Evolutionary conservation across 768 basidiomycete species (phyloP).

Genomic region (Psilocybe cubensis): DNA sequence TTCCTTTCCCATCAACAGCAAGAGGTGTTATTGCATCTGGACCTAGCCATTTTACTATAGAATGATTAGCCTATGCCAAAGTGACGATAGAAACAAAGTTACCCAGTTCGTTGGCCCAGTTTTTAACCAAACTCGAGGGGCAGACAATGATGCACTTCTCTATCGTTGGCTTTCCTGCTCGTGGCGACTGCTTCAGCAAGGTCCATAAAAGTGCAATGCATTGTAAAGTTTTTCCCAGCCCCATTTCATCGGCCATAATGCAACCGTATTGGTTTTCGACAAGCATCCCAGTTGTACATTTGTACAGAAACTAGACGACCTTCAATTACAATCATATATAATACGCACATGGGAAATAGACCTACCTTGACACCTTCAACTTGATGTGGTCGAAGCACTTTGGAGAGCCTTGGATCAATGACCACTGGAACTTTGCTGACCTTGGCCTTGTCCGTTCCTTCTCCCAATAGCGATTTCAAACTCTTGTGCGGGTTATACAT

Average conservation of each 20-base stretch:
- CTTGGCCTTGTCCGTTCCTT: slow-evolving; percentile 65
- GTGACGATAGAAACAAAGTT: neutral
- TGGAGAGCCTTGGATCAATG: slow-evolving; percentile 86
- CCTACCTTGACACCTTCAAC: slow-evolving; percentile 95
- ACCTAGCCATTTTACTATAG: slow-evolving; percentile 94
- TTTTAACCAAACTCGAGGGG: slow-evolving; percentile 94
- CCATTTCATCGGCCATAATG: slow-evolving; percentile 99
- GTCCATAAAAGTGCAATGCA: slow-evolving; percentile 98
- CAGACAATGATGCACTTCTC: slow-evolving; percentile 99
- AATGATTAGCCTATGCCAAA: neutral
- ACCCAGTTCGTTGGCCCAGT: slow-evolving; percentile 97
- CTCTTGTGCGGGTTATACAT: slow-evolving; percentile 93
- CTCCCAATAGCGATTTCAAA: slow-evolving; percentile 75
- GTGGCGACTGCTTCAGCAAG: slow-evolving; percentile 91
- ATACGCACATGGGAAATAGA: slow-evolving; percentile 2
- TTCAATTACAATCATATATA: slow-evolving; percentile 12
- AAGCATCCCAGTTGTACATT: slow-evolving; percentile 92
- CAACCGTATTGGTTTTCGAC: slow-evolving; percentile 92
- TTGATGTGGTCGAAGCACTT: slow-evolving; percentile 95
- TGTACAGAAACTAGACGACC: slow-evolving; percentile 81
- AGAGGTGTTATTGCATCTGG: slow-evolving; percentile 80
- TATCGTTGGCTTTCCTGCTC: slow-evolving; percentile 82
- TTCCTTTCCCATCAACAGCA: slow-evolving; percentile 91
- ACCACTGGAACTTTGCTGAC: slow-evolving; percentile 91
- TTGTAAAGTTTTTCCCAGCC: slow-evolving; percentile 94